These are phyloP conservation scores for Aspergillus sp. DNA, from an alignment of 2,329 filamentous ascomycete genomes.

Conservation along the genomic window DNA sequence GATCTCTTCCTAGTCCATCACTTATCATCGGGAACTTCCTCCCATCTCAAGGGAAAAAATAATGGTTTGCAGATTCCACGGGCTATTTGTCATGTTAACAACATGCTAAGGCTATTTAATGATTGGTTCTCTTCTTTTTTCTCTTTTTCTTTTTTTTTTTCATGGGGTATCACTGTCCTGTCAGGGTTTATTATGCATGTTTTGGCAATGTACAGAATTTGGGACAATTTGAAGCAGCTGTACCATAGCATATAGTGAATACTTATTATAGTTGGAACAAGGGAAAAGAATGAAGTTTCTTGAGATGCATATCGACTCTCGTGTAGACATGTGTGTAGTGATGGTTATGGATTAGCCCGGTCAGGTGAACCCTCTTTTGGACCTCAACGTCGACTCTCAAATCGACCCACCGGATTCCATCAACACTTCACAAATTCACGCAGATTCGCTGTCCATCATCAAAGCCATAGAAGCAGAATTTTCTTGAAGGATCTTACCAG, in stretches of 20 bases:
- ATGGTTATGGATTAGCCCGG: slow-evolving; percentile 6
- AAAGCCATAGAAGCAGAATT: no score
- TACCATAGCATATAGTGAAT: background rate
- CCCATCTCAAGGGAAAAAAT: slow-evolving; percentile 63
- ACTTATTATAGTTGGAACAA: no score
- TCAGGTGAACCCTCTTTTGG: slow-evolving; percentile 7
- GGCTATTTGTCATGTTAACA: slow-evolving; percentile 1
- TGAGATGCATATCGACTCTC: no score
- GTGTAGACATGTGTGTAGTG: no score
- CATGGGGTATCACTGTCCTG: background rate
- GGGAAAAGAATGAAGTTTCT: background rate
- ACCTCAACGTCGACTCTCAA: background rate
- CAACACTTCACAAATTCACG: background rate
- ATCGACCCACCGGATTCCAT: background rate
- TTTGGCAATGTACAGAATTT: background rate
- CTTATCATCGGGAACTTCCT: slow-evolving; percentile 96
- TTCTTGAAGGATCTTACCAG: background rate
- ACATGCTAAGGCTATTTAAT: background rate
- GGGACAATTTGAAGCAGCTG: background rate
- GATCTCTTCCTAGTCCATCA: slow-evolving; percentile 59
- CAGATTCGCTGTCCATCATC: background rate
- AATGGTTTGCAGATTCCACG: slow-evolving; percentile 18
- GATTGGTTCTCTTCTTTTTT: background rate
- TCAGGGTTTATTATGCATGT: background rate
- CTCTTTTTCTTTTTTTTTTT: no score